A percentile compares a stretch with the other conserved stretches of the same genome.
These are phyloP conservation scores for Prunus persica DNA, from an alignment of 306 rosid genomes.

Conservation along the genomic window DNA sequence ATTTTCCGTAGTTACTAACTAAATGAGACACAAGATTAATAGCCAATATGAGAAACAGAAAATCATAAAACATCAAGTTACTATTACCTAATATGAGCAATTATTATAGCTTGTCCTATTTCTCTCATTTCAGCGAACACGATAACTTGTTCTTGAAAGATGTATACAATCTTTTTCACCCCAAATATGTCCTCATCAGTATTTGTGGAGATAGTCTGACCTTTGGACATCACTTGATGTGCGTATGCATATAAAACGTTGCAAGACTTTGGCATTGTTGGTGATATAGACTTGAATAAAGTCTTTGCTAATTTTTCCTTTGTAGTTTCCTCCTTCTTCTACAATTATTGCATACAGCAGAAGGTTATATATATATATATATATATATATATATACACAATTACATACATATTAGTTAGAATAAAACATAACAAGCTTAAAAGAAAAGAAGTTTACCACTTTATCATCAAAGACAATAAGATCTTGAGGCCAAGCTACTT, in stretches of 20 bases:
- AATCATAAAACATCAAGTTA: neutral
- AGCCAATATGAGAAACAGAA: too few species aligned
- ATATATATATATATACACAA: too few species aligned
- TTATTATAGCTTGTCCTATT: neutral
- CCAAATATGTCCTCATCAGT: neutral
- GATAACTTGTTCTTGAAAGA: neutral
- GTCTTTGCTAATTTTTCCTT: neutral
- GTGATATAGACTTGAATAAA: neutral
- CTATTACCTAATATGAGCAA: neutral
- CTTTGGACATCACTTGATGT: neutral
- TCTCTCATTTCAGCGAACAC: neutral
- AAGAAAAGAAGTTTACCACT: too few species aligned
- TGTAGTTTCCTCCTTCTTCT: neutral
- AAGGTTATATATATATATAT: too few species aligned
- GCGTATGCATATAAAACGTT: neutral
- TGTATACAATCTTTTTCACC: neutral
- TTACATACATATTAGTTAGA: too few species aligned
- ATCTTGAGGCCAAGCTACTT: too few species aligned
- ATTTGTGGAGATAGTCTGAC: too few species aligned
- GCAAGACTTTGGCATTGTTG: neutral
- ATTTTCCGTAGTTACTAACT: too few species aligned
- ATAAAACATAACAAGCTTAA: too few species aligned
- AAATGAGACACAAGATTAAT: too few species aligned
- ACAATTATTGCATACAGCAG: neutral
- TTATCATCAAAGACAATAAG: too few species aligned